phyloP scores from a whole-genome alignment of 352 stramenopile genomes.

The Phytophthora cryptogea region DNA sequence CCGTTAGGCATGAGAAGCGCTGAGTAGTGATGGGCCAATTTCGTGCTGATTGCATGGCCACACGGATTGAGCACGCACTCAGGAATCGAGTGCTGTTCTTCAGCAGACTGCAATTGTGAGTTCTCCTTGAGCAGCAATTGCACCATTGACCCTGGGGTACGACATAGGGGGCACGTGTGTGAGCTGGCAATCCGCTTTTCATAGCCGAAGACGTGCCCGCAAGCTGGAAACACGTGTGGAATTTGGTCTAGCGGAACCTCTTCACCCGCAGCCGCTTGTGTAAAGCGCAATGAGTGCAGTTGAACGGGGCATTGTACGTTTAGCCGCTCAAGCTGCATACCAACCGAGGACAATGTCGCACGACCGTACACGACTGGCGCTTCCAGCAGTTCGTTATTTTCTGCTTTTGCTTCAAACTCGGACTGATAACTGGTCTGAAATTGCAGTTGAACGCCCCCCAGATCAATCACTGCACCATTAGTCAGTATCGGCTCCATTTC shows the following conservation, averaged over 20 bases:
- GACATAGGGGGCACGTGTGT: constrained; percentile 70
- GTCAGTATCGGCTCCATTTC: constrained; percentile 54
- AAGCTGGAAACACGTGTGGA: constrained; percentile 76
- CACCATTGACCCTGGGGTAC: constrained; percentile 64
- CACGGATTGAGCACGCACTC: constrained; percentile 86
- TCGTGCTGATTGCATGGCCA: constrained; percentile 75
- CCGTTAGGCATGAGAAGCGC: constrained; percentile 74
- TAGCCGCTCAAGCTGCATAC: constrained; percentile 64
- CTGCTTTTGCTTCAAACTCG: constrained; percentile 27
- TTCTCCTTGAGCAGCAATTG: constrained; percentile 78
- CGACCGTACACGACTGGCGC: constrained; percentile 39
- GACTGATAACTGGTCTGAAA: constrained; percentile 57
- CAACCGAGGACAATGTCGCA: constrained; percentile 50
- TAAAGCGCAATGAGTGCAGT: constrained; percentile 70
- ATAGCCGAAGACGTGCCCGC: constrained; percentile 82
- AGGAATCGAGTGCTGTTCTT: constrained; percentile 62
- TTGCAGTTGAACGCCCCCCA: constrained; percentile 78
- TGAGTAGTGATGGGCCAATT: constrained; percentile 66
- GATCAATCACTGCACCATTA: constrained; percentile 74
- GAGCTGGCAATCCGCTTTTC: constrained; percentile 66
- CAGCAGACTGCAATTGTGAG: constrained; percentile 62
- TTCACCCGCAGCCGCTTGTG: constrained; percentile 38
- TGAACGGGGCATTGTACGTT: constrained; percentile 84
- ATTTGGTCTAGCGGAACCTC: constrained; percentile 58
- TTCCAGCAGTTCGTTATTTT: constrained; percentile 30